Conservation (phyloP, 179 eudicot species). For the Dionaea muscipula region DNA sequence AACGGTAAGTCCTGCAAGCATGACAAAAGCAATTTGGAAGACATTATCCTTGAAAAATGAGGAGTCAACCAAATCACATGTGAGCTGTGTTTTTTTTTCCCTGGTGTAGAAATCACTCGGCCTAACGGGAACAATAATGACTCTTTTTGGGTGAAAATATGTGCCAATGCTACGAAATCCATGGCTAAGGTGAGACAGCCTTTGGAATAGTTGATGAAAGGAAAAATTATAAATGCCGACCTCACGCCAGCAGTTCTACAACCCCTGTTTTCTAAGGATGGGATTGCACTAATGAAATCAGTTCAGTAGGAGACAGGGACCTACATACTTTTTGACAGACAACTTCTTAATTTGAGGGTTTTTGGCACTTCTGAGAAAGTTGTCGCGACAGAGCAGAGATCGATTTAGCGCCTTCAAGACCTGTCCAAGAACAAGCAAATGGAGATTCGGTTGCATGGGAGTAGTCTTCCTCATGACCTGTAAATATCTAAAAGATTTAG, state of each 20-base stretch:
- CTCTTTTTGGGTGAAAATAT: slow-evolving; percentile 55
- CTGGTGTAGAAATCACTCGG: slow-evolving; percentile 53
- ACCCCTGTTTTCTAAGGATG: slow-evolving; percentile 52
- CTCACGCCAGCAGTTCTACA: slow-evolving; percentile 55
- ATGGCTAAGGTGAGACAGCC: slow-evolving; percentile 71
- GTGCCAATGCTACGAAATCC: slow-evolving; percentile 69
- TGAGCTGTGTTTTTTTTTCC: slow-evolving; percentile 18
- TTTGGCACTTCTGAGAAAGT: slow-evolving; percentile 47
- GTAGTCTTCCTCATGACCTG: slow-evolving; percentile 42
- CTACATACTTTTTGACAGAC: slow-evolving; percentile 45
- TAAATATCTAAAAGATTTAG: too few species aligned
- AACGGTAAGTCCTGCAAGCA: slow-evolving; percentile 64
- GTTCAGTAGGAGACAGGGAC: slow-evolving; percentile 60
- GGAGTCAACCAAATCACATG: not conserved
- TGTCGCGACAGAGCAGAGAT: slow-evolving; percentile 35
- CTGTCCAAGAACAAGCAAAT: slow-evolving; percentile 52
- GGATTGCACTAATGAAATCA: slow-evolving; percentile 36
- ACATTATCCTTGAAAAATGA: slow-evolving; percentile 65
- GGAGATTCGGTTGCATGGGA: slow-evolving; percentile 66
- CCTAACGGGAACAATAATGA: slow-evolving; percentile 45
- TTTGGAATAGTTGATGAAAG: slow-evolving; percentile 67
- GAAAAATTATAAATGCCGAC: slow-evolving; percentile 44
- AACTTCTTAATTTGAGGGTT: slow-evolving; percentile 33
- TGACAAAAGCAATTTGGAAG: slow-evolving; percentile 78
- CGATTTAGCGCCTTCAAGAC: slow-evolving; percentile 40